phyloP scores from a whole-genome alignment of 805 yeast species.

The Candida odintsovae region DNA sequence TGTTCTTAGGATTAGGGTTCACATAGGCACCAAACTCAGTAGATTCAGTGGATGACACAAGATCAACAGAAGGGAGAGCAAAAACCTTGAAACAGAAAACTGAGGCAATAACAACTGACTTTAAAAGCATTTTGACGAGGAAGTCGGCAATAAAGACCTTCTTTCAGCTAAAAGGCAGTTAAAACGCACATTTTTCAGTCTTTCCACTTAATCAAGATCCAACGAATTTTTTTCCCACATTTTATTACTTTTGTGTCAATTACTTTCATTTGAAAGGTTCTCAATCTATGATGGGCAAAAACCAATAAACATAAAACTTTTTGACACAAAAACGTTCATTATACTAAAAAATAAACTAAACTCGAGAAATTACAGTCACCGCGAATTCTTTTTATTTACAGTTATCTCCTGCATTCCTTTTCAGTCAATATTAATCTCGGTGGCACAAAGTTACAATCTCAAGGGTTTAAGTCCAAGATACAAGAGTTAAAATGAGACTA shows the following conservation, averaged over 20 bases:
- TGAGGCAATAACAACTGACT: neutral
- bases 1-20: constrained; percentile 41
- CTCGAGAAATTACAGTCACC: too few species aligned
- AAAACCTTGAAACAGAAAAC: neutral
- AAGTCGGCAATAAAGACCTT: neutral
- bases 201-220: too few species aligned
- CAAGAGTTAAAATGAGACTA: constrained; percentile 30
- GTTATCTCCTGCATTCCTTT: too few species aligned
- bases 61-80: constrained; percentile 8
- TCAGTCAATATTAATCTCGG: too few species aligned
- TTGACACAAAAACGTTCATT: too few species aligned
- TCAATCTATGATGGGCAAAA: too few species aligned
- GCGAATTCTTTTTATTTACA: too few species aligned
- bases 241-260: neutral
- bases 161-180: neutral
- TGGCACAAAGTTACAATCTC: too few species aligned
- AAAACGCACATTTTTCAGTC: neutral
- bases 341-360: too few species aligned
- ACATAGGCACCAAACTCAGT: constrained; percentile 37
- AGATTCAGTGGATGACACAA: constrained; percentile 16
- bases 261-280: too few species aligned
- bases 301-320: too few species aligned
- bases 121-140: neutral
- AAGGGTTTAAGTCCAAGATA: too few species aligned
- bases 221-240: neutral